Base-by-base conservation (phyloP, 2,329 filamentous ascomycete species). In the Alternaria consortialis region DNA sequence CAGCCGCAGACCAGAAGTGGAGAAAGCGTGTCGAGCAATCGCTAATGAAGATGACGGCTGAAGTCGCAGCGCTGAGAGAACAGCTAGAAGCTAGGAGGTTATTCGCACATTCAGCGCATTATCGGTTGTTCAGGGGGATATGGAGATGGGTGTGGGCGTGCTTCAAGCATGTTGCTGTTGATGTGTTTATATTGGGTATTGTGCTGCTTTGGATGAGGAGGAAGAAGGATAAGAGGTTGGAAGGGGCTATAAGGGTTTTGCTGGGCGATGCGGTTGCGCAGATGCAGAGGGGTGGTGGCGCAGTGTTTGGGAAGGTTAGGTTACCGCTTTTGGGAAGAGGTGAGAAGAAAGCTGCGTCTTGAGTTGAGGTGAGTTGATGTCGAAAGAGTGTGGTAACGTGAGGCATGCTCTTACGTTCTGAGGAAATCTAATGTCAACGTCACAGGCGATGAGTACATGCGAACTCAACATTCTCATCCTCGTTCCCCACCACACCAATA, bases 1-100 rank as follows among this genome's bases (percentile, higher is more conserved):
- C 61, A 20, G 60, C 57, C 25, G 69, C 68, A n/a, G 83, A 85
- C 67, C 79, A 81, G 62, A 88, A 87, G 72, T 97, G 93, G 92
- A 89, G 91, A 53, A 89, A 87, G 61, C 89, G 91, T 69, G 90
- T 98, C 63, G 94, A 98, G 80, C 87, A 89, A 43, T 92, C 93
- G 23, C 84, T 98, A 58, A 92, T 94, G 57, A 92, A 93, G 70
- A 89, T 98, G 81, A 97, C 94, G 5, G 91, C 93, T 15, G 95
- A 99, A 80, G 88, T 99, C 32, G 94, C 95, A 1, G 95, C 95
- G 0, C 80, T 98, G 63, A 87, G 95, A 36, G 95, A 99, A 79
- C 94, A 98, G 75, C 90, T 98, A 68, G 90, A 93, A 55, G 86
- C 88, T 0, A 89, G 92, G 0, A 85, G 91, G 12, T 87, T 94